A percentile compares a stretch with the other conserved stretches of the same genome.
phyloP scores from a whole-genome alignment of 805 yeast species.

The Lachancea quebecensis region DNA sequence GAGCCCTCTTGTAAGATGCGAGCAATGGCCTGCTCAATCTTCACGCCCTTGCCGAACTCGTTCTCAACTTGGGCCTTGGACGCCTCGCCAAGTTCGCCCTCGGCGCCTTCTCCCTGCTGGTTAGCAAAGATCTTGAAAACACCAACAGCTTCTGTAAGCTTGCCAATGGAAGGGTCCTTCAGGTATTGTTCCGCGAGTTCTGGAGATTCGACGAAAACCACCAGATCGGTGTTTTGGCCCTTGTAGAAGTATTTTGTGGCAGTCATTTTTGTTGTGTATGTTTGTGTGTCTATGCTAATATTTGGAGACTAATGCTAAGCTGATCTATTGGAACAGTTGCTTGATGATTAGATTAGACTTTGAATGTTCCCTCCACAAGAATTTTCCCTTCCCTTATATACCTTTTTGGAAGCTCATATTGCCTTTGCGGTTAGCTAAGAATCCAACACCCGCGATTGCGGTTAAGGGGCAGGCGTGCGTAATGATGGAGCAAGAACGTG shows the following conservation, averaged over 20 bases:
- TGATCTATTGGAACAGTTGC: no score
- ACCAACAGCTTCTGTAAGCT: conserved; percentile 51
- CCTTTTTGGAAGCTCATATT: no score
- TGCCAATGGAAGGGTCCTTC: conserved; percentile 41
- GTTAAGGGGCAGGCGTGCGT: no score
- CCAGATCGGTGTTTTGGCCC: conserved; percentile 58
- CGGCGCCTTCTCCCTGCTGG: conserved; percentile 55
- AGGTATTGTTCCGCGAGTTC: conserved; percentile 43
- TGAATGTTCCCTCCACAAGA: no score
- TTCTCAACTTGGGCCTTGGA: conserved; percentile 54
- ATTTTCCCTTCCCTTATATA: no score
- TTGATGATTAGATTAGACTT: no score
- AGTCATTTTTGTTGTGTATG: conserved; percentile 5
- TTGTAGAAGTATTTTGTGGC: conserved; percentile 53
- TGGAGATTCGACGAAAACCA: conserved; percentile 53
- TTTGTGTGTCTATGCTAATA: conserved; percentile 18
- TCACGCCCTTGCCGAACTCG: conserved; percentile 57
- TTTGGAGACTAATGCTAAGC: not conserved
- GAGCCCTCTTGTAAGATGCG: conserved; percentile 55
- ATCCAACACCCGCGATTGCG: no score
- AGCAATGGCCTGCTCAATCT: conserved; percentile 50
- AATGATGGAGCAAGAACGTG: no score
- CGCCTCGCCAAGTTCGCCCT: conserved; percentile 67
- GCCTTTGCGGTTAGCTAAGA: no score
- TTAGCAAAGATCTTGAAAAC: conserved; percentile 59